Evolutionary conservation across 2,329 filamentous ascomycete species (phyloP), one percentile per base, ranked within the genome.

Genomic region (Colletotrichum cuscutae): DNA sequence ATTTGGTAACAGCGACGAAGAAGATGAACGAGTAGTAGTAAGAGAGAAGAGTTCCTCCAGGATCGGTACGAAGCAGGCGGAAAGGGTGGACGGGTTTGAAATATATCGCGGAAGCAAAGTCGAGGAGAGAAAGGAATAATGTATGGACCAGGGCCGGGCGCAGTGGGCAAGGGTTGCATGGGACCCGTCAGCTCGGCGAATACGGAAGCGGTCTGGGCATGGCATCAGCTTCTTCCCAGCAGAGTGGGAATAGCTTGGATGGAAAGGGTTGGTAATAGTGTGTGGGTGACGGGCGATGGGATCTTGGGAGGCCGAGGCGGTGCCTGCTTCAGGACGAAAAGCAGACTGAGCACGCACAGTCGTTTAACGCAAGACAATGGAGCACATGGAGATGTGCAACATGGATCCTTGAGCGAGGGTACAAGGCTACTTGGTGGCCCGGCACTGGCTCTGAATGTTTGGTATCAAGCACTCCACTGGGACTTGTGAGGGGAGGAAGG

Each of bases 311-410:
- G 68, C 68, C 68, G 74, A 72, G 60, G 67, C 64, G 68, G 65
- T 71, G 64, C 60, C 61, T 72, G 74, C 74, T 72, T 74, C 72
- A 75, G 73, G 71, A 71, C 62, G 73, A 71, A 71, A 74, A 74
- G 56, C 49, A 72, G 54, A 75, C 32, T 60, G 54, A 71, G 65
- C 32, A 46, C 53, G 56, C 65, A 71, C 71, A 65, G 71, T 71
- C 56, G 49, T 68, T 53, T 53, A 61, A 66, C 64, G 71, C 73
- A 74, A 73, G 71, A 73, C 71, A 73, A 24, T 56, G 54, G 59
- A 60, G 61, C 71, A 72, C 62, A 73, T 73, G 71, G 68, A 67
- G 70, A 72, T 70, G 60, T 70, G 53, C 66, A 70, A 65, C 70
- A 72, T 70, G 70, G 59, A 65, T 70, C 54, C 60, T 70, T 49